These are phyloP conservation scores for Aspergillus olivimuriae DNA, from an alignment of 495 filamentous ascomycete genomes.

Conservation along the genomic window DNA sequence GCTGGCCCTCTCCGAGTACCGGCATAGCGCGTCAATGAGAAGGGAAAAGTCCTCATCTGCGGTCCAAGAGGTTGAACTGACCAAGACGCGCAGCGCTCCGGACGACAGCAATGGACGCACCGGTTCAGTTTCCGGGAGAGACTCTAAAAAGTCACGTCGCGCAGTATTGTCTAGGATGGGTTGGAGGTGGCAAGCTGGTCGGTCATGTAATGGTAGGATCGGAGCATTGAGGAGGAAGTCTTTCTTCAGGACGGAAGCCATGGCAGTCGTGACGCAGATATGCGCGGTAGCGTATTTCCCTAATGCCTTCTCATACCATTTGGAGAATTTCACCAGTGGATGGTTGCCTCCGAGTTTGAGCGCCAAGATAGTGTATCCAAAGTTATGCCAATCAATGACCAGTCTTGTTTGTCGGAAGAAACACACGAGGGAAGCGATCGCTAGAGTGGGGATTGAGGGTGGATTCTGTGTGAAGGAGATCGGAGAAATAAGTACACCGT, in stretches of 20 bases:
- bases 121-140: conserved; percentile 51
- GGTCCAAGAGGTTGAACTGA: conserved; percentile 95
- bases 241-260: conserved; percentile 64
- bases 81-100: conserved; percentile 58
- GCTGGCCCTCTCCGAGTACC: conserved; percentile 53
- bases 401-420: conserved; percentile 73
- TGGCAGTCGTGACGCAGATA: conserved; percentile 83
- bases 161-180: conserved; percentile 48
- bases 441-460: conserved; percentile 86
- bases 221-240: conserved; percentile 57
- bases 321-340: conserved; percentile 68
- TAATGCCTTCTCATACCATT: conserved; percentile 67
- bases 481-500: not conserved
- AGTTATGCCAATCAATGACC: conserved; percentile 98
- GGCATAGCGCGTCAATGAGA: conserved; percentile 74
- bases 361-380: conserved; percentile 91
- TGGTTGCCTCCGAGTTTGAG: conserved; percentile 56
- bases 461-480: conserved; percentile 62
- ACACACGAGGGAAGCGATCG: conserved; percentile 64
- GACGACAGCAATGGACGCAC: conserved; percentile 48
- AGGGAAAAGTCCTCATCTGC: conserved; percentile 91
- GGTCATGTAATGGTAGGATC: conserved; percentile 77
- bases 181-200: conserved; percentile 75
- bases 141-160: conserved; percentile 52
- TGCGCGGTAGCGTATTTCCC: conserved; percentile 64